A percentile compares a stretch with the other conserved stretches of the same genome.
These are phyloP conservation scores for Prunus mongolica DNA, from an alignment of 306 rosid genomes.

Conservation along the genomic window DNA sequence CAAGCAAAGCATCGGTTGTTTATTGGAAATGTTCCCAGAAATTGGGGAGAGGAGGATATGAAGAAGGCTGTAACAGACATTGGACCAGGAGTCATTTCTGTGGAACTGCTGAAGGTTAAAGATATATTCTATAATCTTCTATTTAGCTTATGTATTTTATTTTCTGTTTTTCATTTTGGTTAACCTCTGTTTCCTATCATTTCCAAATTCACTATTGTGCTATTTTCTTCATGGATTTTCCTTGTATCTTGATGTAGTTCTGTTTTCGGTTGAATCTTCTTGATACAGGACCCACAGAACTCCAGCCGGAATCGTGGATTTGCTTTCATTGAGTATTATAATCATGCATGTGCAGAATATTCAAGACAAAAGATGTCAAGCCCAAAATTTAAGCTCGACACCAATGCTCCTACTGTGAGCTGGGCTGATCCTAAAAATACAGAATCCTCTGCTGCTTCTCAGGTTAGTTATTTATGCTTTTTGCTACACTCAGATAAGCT, in stretches of 20 bases:
- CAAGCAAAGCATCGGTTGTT: slow-evolving; percentile 61
- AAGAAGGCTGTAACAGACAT: slow-evolving; percentile 40
- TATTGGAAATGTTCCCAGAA: slow-evolving; percentile 69
- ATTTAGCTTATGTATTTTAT: not conserved
- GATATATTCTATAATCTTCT: slow-evolving; percentile 2
- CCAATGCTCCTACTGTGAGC: slow-evolving; percentile 59
- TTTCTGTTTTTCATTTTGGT: not conserved
- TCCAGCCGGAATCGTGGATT: slow-evolving; percentile 55
- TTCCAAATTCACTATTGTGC: not conserved
- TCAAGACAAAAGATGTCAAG: slow-evolving; percentile 61
- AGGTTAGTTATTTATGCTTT: slow-evolving; percentile 33
- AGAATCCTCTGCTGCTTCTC: slow-evolving; percentile 55
- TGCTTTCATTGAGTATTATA: slow-evolving; percentile 63
- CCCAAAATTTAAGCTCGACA: slow-evolving; percentile 61
- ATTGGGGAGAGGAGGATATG: slow-evolving; percentile 57
- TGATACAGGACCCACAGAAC: slow-evolving; percentile 49
- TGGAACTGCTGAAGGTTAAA: slow-evolving; percentile 59
- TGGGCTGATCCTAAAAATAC: slow-evolving; percentile 76
- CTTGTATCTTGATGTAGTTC: slow-evolving; percentile 14
- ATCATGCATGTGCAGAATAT: slow-evolving; percentile 65
- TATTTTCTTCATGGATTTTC: slow-evolving; percentile 2
- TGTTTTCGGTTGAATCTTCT: slow-evolving; percentile 12
- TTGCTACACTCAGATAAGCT: not conserved
- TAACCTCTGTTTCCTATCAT: not conserved
- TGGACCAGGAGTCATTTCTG: slow-evolving; percentile 66